These are phyloP conservation scores for Monosporozyma servazzii DNA, from an alignment of 805 yeast genomes.

Conservation along the genomic window DNA sequence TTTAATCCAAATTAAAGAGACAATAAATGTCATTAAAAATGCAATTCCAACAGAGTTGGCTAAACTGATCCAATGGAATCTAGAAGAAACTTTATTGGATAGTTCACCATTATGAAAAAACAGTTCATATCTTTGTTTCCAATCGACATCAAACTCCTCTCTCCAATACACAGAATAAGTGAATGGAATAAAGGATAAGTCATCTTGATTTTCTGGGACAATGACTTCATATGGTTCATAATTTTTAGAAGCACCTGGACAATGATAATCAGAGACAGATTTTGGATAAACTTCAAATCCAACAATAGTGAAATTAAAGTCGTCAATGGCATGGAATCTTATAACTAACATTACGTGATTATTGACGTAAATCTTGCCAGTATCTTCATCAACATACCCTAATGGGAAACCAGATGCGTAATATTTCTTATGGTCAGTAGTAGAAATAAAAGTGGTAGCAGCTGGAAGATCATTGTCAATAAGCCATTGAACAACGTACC, in stretches of 20 bases:
- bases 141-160: constrained; percentile 59
- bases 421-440: constrained; percentile 51
- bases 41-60: constrained; percentile 63
- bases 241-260: constrained; percentile 66
- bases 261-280: constrained; percentile 55
- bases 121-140: constrained; percentile 65
- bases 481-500: constrained; percentile 76
- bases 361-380: constrained; percentile 52
- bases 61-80: constrained; percentile 71
- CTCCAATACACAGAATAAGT: constrained; percentile 86
- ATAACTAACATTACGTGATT: constrained; percentile 78
- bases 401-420: constrained; percentile 83
- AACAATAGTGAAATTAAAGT: constrained; percentile 50
- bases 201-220: constrained; percentile 30
- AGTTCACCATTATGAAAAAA: constrained; percentile 49
- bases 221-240: constrained; percentile 49
- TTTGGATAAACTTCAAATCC: constrained; percentile 88
- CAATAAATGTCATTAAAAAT: constrained; percentile 50
- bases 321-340: constrained; percentile 50
- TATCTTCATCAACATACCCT: constrained; percentile 50
- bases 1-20: constrained; percentile 45
- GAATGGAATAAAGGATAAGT: constrained; percentile 49
- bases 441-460: constrained; percentile 68
- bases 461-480: constrained; percentile 74
- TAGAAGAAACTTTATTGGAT: constrained; percentile 32